Conservation (phyloP, 2,329 filamentous ascomycete genomes). For the Claviceps sp. region DNA sequence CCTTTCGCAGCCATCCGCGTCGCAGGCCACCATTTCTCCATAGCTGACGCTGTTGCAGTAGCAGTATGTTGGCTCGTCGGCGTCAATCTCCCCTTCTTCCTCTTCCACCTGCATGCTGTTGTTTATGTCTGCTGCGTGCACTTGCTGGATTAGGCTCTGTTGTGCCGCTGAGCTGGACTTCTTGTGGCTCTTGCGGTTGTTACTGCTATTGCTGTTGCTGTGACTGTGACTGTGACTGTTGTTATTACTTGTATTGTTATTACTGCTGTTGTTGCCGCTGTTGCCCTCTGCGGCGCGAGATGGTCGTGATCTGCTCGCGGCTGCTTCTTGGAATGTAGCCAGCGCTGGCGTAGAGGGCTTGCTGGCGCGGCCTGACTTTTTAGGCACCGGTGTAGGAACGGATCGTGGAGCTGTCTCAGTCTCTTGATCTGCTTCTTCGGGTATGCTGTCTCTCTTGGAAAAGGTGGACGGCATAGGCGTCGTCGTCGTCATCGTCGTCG, state of each 20-base stretch:
- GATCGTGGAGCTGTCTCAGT: conserved; percentile 26
- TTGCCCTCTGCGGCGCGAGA: conserved; percentile 29
- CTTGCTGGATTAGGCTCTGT: conserved; percentile 19
- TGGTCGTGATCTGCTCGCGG: conserved; percentile 32
- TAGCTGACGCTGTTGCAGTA: conserved; percentile 72
- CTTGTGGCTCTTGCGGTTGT: conserved; percentile 44
- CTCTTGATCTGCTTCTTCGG: conserved; percentile 23
- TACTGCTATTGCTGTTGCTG: conserved; percentile 3
- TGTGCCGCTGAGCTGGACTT: conserved; percentile 34
- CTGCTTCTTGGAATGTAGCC: conserved; percentile 43
- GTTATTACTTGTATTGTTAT: not conserved
- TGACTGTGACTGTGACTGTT: not conserved
- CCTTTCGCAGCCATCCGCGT: conserved; percentile 55
- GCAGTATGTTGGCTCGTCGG: conserved; percentile 63
- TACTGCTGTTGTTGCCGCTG: conserved; percentile 4
- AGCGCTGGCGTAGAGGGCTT: conserved; percentile 53
- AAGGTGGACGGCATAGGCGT: conserved; percentile 7
- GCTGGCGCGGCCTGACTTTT: conserved; percentile 52
- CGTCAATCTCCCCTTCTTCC: conserved; percentile 47
- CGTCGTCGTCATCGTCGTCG: conserved; percentile 13
- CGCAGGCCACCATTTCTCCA: conserved; percentile 75
- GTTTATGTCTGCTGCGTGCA: conserved; percentile 20
- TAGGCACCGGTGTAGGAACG: conserved; percentile 36
- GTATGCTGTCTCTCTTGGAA: conserved; percentile 30
- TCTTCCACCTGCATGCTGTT: conserved; percentile 26